Evolutionary conservation across 1,139 yeast genomes (phyloP).

Genomic region (Scheffersomyces cryptocercus): DNA sequence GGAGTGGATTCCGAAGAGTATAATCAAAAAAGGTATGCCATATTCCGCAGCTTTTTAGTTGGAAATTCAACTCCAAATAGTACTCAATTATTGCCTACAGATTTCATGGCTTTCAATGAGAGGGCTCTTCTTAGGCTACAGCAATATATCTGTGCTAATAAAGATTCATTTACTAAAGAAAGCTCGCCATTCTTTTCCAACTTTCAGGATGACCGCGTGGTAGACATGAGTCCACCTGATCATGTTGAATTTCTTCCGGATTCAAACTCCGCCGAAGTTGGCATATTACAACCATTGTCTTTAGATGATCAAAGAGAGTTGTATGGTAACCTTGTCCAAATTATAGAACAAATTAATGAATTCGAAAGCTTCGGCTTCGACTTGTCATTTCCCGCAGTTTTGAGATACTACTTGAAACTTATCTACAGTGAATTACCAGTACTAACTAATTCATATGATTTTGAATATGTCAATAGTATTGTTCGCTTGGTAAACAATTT

Average conservation of each 20-base stretch:
- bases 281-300: slow-evolving; percentile 12
- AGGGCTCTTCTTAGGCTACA: slow-evolving; percentile 4
- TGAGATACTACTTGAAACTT: slow-evolving; percentile 23
- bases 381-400: slow-evolving; percentile 20
- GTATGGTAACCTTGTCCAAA: slow-evolving; percentile 18
- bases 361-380: slow-evolving; percentile 27
- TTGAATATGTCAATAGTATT: slow-evolving; percentile 23
- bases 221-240: not conserved
- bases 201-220: not conserved
- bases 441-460: slow-evolving; percentile 19
- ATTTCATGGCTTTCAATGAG: slow-evolving; percentile 13
- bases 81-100: slow-evolving; percentile 15
- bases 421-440: slow-evolving; percentile 22
- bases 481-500: slow-evolving; percentile 23
- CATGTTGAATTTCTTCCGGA: not conserved
- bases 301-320: slow-evolving; percentile 17
- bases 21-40: slow-evolving; percentile 21
- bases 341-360: slow-evolving; percentile 34
- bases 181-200: too few species aligned
- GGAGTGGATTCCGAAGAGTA: slow-evolving; percentile 19
- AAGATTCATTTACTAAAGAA: not conserved
- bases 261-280: not conserved
- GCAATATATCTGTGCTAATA: slow-evolving; percentile 7
- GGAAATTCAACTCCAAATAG: slow-evolving; percentile 7
- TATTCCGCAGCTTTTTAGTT: slow-evolving; percentile 20